Conservation (phyloP, 176 grass and related monocot genomes). For the Chrysopogon serrulatus region DNA sequence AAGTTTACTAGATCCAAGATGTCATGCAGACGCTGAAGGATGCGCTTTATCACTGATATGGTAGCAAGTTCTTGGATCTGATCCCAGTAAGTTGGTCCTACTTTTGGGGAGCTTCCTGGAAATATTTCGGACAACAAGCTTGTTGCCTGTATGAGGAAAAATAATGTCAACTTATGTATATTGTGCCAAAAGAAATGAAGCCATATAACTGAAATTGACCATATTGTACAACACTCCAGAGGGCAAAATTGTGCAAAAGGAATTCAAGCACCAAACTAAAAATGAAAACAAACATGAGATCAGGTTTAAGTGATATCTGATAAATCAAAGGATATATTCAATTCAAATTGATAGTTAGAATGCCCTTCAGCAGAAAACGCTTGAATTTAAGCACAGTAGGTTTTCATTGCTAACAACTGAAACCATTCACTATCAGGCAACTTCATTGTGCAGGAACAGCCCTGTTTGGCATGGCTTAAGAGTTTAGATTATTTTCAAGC, state of each 20-base stretch:
- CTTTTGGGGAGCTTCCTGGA: constrained; percentile 60
- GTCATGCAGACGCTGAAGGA: constrained; percentile 70
- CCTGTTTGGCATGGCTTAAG: background rate
- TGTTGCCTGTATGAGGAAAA: constrained; percentile 49
- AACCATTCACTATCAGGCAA: background rate
- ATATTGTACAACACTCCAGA: background rate
- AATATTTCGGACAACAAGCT: constrained; percentile 80
- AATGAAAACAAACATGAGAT: background rate
- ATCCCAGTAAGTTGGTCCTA: constrained; percentile 86
- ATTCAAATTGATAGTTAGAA: background rate
- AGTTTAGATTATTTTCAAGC: background rate
- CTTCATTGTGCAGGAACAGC: background rate
- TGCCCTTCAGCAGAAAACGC: background rate
- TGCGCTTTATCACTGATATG: constrained; percentile 68
- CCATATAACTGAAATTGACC: background rate
- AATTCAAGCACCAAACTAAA: constrained; percentile 8
- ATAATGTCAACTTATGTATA: background rate
- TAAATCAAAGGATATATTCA: background rate
- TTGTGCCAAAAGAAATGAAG: background rate
- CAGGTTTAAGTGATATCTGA: background rate
- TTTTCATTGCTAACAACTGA: background rate
- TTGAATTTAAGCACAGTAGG: background rate
- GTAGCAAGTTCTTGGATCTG: constrained; percentile 94
- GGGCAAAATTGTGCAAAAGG: background rate
- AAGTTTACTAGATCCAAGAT: constrained; percentile 66